Evolutionary conservation across 768 basidiomycete genomes (phyloP).

Genomic region (Rubroboletus satanas): DNA sequence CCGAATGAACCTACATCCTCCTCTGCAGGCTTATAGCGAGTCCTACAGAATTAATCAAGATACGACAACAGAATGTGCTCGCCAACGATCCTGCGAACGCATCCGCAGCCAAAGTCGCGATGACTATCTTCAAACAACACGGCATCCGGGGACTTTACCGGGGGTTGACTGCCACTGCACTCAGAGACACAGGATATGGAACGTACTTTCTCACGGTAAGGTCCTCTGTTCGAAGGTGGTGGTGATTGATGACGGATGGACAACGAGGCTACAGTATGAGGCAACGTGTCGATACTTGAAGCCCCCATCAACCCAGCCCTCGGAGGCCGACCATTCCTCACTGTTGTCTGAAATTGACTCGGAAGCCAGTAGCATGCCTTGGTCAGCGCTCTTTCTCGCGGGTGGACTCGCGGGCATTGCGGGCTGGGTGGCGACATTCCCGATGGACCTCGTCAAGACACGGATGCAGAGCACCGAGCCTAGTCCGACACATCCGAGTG

Average conservation of each 20-base stretch:
- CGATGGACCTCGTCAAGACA: constrained; percentile 88
- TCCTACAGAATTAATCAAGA: constrained; percentile 86
- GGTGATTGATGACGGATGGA: constrained; percentile 1
- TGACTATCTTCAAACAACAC: constrained; percentile 48
- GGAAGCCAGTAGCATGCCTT: constrained; percentile 36
- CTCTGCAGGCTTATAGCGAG: constrained; percentile 62
- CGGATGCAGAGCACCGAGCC: constrained; percentile 60
- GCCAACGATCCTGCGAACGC: constrained; percentile 30
- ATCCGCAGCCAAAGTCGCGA: constrained; percentile 51
- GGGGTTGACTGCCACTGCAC: constrained; percentile 66
- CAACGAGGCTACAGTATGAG: constrained; percentile 48
- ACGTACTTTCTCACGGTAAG: constrained; percentile 78
- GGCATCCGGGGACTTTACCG: constrained; percentile 73
- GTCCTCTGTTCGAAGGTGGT: background rate
- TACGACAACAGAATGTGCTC: constrained; percentile 66
- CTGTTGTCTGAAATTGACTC: constrained; percentile 41
- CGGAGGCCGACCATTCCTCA: constrained; percentile 30
- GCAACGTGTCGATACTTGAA: constrained; percentile 53
- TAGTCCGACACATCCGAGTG: background rate
- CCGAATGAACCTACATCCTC: background rate
- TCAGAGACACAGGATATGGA: constrained; percentile 81
- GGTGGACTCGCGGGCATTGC: constrained; percentile 74
- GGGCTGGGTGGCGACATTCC: constrained; percentile 82
- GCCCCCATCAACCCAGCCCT: constrained; percentile 6
- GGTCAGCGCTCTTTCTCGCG: constrained; percentile 62